A percentile compares a stretch with the other conserved stretches of the same genome.
Evolutionary conservation across 2,329 filamentous ascomycete species (phyloP).

Genomic region (Talaromyces funiculosus): DNA sequence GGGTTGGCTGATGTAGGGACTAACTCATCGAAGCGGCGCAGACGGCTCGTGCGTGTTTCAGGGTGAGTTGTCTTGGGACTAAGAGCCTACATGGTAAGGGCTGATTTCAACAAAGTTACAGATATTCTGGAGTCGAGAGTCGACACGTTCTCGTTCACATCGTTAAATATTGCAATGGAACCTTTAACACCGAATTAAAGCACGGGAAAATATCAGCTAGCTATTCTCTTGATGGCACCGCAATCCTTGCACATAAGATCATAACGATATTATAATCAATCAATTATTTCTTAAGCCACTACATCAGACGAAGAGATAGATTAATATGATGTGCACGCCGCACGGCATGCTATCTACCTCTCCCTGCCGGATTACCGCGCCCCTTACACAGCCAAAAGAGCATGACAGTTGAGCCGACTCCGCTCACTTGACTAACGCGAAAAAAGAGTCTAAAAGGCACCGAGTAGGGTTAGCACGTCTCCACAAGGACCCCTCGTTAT

Average conservation of each 20-base stretch:
- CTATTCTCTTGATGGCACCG: background rate
- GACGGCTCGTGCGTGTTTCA: constrained; percentile 2
- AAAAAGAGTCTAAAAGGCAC: background rate
- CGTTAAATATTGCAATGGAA: too few relatives aligned
- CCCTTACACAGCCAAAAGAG: background rate
- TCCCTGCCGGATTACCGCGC: background rate
- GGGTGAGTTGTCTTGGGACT: background rate
- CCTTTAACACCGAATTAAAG: background rate
- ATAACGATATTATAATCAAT: background rate
- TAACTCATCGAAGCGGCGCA: background rate
- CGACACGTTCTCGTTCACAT: too few relatives aligned
- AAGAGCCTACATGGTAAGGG: too few relatives aligned
- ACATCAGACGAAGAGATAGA: background rate
- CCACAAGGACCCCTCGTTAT: background rate
- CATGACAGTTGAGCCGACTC: background rate
- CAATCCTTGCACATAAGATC: background rate
- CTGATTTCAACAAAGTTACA: background rate
- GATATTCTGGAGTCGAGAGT: background rate
- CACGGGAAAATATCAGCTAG: background rate
- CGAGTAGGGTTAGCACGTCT: background rate
- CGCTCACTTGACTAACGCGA: background rate
- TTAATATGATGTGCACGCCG: background rate
- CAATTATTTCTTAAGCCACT: too few relatives aligned
- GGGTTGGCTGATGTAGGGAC: background rate
- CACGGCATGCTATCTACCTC: background rate